Base-by-base conservation (phyloP, 2,329 filamentous ascomycete species). In the Elsinoe perseae region DNA sequence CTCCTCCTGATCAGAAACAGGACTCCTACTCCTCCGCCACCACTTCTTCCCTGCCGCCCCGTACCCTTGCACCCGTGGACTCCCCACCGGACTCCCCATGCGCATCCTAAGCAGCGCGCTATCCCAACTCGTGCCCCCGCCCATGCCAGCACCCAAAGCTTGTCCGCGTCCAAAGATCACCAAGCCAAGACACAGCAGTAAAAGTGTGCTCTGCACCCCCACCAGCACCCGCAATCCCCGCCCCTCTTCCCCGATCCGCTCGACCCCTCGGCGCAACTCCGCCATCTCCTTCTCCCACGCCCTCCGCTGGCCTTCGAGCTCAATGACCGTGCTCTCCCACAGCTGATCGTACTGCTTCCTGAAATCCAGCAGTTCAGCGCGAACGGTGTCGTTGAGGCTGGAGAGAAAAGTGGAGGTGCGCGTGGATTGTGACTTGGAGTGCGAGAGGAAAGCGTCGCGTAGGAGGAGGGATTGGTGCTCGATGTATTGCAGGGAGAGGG, bases 271-370 rank as follows among this genome's bases (percentile, higher is more conserved):
- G 64, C 85, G 88, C 54, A 97, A 78, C 2, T 91, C 91, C 40
- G 90, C 78, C 59, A 95, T 85, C 67, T 97, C 91, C 56, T 83
- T 80, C 65, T 91, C 83, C 14, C 88, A 88, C 63, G 89, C 85
- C 66, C 95, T 87, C 40, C 89, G 84, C 69, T 96, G 92, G 40
- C 84, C 85, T 68, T 96, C 90, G 12, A 97, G 81, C 27, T 95
- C 91, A 56, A 95, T 85, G 20, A 96, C 86, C 9, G 95, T 96
- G 18, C 87, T 92, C 70, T 95, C 91, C 91, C 92, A 97, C 10
- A 97, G 84, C 66, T 96, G 89, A 67, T 97, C 92, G 69, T 97
- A 97, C 68, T 96, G 87, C 58, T 85, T 82, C 54, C 89, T 82
- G 60, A 93, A 86, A 50, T 80, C 82, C 60, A 82, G 82, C 32